These are phyloP conservation scores for Scutellaria galericulata DNA, from an alignment of 257 asterid genomes.

Conservation along the genomic window DNA sequence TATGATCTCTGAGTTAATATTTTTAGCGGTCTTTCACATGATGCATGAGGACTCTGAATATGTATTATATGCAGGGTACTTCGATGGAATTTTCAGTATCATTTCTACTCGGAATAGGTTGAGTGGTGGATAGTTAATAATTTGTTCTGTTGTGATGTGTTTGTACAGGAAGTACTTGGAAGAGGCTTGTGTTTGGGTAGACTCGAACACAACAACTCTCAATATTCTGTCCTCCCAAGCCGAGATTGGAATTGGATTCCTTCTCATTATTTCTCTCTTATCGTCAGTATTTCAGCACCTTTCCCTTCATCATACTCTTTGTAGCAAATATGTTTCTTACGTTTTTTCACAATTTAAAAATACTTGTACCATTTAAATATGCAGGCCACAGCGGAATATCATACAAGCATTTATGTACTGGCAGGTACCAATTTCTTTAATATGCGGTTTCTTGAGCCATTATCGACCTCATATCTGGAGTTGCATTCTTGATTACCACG, in stretches of 20 bases:
- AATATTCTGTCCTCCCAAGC: constrained; percentile 83
- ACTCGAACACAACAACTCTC: constrained; percentile 80
- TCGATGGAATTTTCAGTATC: background rate
- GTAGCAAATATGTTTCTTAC: background rate
- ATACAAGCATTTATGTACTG: constrained; percentile 89
- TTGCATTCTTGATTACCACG: background rate
- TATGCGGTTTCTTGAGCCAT: background rate
- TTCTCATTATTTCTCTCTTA: constrained; percentile 72
- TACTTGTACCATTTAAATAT: constrained; percentile 31
- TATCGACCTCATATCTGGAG: background rate
- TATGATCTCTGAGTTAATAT: background rate
- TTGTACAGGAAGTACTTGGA: constrained; percentile 90
- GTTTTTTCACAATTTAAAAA: background rate
- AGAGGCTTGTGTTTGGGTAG: constrained; percentile 92
- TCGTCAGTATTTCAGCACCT: constrained; percentile 59
- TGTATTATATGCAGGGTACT: background rate
- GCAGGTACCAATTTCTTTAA: constrained; percentile 64
- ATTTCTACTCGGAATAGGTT: background rate
- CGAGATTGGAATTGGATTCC: constrained; percentile 88
- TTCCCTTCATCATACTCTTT: constrained; percentile 31
- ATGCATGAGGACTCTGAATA: background rate
- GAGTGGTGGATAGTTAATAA: constrained; percentile 12
- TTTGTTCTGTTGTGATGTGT: constrained; percentile 32
- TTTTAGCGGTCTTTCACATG: constrained; percentile 2
- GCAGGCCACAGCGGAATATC: constrained; percentile 92